These are phyloP conservation scores for Sungouiozyma ichnusensis DNA, from an alignment of 805 yeast species.

Conservation along the genomic window DNA sequence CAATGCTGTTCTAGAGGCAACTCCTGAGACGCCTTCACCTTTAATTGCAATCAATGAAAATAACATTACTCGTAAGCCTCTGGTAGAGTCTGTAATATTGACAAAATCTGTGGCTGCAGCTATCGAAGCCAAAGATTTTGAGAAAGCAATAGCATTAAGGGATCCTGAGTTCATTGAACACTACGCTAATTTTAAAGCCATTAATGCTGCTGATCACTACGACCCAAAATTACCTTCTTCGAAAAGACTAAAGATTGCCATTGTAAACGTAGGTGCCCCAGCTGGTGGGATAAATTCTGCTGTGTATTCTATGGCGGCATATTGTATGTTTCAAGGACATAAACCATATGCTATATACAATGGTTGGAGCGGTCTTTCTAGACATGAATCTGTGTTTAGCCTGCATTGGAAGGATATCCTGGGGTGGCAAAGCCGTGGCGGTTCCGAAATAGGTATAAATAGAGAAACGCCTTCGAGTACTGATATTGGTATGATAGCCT, in stretches of 20 bases:
- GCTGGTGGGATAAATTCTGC: conserved; percentile 72
- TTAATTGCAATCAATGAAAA: conserved; percentile 66
- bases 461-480: conserved; percentile 54
- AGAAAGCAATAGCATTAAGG: conserved; percentile 59
- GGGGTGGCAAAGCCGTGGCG: conserved; percentile 67
- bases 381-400: conserved; percentile 49
- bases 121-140: conserved; percentile 54
- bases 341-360: conserved; percentile 59
- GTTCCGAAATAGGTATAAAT: conserved; percentile 76
- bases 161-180: conserved; percentile 63
- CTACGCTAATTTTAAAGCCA: conserved; percentile 49
- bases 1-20: conserved; percentile 55
- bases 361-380: conserved; percentile 65
- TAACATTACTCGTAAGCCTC: conserved; percentile 53
- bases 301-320: conserved; percentile 60
- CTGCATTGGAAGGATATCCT: conserved; percentile 60
- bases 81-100: conserved; percentile 61
- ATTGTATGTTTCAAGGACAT: conserved; percentile 69
- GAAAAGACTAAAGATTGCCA: conserved; percentile 52
- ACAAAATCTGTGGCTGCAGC: conserved; percentile 67
- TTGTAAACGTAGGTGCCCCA: conserved; percentile 72
- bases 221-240: conserved; percentile 46
- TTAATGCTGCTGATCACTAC: conserved; percentile 57
- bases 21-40: conserved; percentile 67
- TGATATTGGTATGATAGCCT: conserved; percentile 63